Base-by-base conservation (phyloP, 352 stramenopile genomes). In the Phytopythium boreale region DNA sequence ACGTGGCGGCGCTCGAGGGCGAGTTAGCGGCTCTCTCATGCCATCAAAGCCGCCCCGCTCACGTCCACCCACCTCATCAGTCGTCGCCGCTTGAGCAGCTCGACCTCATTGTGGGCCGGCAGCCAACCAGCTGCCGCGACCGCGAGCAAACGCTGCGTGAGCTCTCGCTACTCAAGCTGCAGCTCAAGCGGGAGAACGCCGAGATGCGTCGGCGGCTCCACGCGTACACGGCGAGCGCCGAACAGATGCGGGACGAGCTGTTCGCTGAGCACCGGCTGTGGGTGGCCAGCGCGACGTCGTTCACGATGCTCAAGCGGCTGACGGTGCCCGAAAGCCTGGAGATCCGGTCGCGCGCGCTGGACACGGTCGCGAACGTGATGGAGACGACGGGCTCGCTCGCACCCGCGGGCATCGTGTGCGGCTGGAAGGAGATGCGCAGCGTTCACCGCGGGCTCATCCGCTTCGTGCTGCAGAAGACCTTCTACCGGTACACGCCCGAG, bases 381-480 rank as follows among this genome's bases (percentile, higher is more conserved):
- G 20, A 10, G 14, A 24, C 34, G 11, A 31, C 31, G 0, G 34
- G 2, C 12, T 12, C 31, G 34, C 55, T 60, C 2, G 6, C 12
- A 17, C 19, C 36, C 12, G 55, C 36, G 10, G 55, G 55, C 34
- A 22, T 50, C 15, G 55, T 60, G n/a, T 49, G 47, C 22, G 60
- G 60, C 49, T 65, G 60, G 60, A 24, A 31, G 7, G 49, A 58
- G 41, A 39, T 17, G 31, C 60, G 49, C 36, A 15, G 46, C 26
- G 60, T 65, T 36, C 19, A 55, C 17, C 22, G 37, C 49, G 49
- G 60, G 9, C n/a, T 59, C 20, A 24, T 65, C 10, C 49, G 36
- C 19, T 60, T 59, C 29, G 26, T 37, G 50, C 29, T 65, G 8
- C 60, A 56, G 27, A 65, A 65, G 49, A 65, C 50, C 3, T 55